Base-by-base conservation (phyloP, 305 asterid genomes). In the Fraxinus sp. region DNA sequence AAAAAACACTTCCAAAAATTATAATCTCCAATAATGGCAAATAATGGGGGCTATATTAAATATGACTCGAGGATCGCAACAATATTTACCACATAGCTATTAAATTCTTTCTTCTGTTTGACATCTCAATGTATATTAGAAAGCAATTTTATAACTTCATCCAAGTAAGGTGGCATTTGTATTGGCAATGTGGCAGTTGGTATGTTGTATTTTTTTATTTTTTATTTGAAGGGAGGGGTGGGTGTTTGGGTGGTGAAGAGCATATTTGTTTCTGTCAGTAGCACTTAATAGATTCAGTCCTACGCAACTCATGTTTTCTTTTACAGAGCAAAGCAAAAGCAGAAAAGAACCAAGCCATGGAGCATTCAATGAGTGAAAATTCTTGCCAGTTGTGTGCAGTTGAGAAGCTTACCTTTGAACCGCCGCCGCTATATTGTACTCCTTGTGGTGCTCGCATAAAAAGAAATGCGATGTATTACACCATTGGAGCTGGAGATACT, bases 371-470 rank as follows among this genome's bases (percentile, higher is more conserved):
- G 97, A 95, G 93, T 74, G 98, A 93, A 84, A 92, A 97, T 89
- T 95, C 97, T 74, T 97, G 98, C 88, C 99, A 95, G 90, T 85
- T 97, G 89, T 97, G 98, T 88, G 98, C 98, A 32, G 98, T 94
- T 81, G 99, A 95, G 91, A 95, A 91, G 86, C 97, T 95, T 80
- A 84, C 90, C 62, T 95, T 94, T 89, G 99, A 95, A 82, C 98
- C 99, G 59, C 98, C 97, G 77, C 97, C 97, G 78, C 83, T 88
- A 76, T 95, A 93, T 87, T 97, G 99, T 87, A 87, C 93, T 30
- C 97, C 98, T 49, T 97, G 99, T 84, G 98, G 98, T 85, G 93
- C 95, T 88, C 99, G 98, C 76, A 90, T 97, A 77, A 97, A 94
- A 90, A 91, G 98, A 89, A 97, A 95, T 86, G 93, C 91, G 18